Conservation (phyloP, 2,329 filamentous ascomycete genomes). For the Chaetomiaceae sp. region DNA sequence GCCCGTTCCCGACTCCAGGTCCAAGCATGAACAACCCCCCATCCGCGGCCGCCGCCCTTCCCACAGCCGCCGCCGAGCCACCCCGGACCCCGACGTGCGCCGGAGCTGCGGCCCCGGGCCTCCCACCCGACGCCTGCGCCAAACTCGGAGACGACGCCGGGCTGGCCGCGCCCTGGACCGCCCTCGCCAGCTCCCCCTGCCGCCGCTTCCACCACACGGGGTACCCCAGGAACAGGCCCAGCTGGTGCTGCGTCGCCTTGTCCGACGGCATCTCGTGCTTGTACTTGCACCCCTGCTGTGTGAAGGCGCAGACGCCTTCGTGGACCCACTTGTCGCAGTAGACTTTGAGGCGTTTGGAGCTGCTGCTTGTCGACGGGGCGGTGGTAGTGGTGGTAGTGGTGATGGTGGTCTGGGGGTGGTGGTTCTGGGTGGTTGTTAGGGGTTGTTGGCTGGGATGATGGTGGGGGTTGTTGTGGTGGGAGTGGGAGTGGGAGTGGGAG, state of each 20-base stretch:
- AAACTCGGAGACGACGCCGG: too few relatives aligned
- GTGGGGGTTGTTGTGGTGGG: neutral
- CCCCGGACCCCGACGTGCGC: too few relatives aligned
- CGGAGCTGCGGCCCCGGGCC: too few relatives aligned
- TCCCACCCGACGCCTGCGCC: too few relatives aligned
- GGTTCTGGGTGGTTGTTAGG: neutral
- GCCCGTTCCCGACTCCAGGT: too few relatives aligned
- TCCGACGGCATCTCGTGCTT: conserved; percentile 86
- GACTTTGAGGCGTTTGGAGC: conserved; percentile 54
- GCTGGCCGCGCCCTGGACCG: too few relatives aligned
- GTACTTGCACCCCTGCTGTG: conserved; percentile 80
- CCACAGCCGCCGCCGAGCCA: too few relatives aligned
- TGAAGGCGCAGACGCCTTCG: conserved; percentile 78
- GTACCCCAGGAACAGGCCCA: conserved; percentile 67
- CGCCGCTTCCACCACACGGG: conserved; percentile 57
- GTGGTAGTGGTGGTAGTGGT: conserved; percentile 23
- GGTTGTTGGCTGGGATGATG: neutral
- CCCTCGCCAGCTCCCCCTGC: conserved; percentile 40
- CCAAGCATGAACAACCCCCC: too few relatives aligned
- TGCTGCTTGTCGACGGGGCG: too few relatives aligned
- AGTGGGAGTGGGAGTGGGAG: neutral
- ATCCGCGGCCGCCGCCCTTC: too few relatives aligned
- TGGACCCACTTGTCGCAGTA: conserved; percentile 91
- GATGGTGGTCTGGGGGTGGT: neutral
- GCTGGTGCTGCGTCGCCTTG: conserved; percentile 56